Base-by-base conservation (phyloP, 768 basidiomycete species). In the Kwoniella sp. region DNA sequence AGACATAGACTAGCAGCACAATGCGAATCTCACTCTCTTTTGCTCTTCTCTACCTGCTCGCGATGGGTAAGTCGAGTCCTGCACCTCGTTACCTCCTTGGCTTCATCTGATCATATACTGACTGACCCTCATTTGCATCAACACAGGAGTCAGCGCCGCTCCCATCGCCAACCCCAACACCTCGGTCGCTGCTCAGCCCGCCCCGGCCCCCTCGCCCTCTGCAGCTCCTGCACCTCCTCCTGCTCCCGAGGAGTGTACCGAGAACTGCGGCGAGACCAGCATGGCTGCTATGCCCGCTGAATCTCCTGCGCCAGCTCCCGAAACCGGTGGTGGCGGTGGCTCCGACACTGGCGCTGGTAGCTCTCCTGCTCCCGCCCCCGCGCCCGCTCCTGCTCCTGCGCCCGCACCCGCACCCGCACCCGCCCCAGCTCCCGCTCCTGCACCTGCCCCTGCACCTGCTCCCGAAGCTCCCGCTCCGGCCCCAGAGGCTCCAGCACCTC, bases 21-120 rank as follows among this genome's bases (percentile, higher is more conserved):
- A 44, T 44, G 40, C 40, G 40, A 27, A 33, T 63, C 54, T 22
- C 53, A 63, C 61, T 56, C 54, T 54, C 61, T 56, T 56, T 63
- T 22, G 40, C 40, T 44, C 40, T 44, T 44, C 40, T 44, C 40
- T 44, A 9, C 40, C 40, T 44, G 3, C 40, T 44, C 17, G 40
- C 40, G 40, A 44, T 44, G 40, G 40, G 40, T 44, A 44, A 44
- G 40, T 10, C n/a, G n/a, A n/a, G n/a, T n/a, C n/a, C n/a, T n/a
- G n/a, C n/a, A n/a, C n/a, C n/a, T n/a, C n/a, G n/a, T n/a, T n/a
- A n/a, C n/a, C n/a, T n/a, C n/a, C 17, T 33, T 33, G 40, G 10
- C 8, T 44, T 19, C 4, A 19, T 10, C 3, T 44, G 8, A 44
- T 19, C 40, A 19, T 19, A 19, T 44, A 15, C 40, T n/a, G 3